Evolutionary conservation across 176 grass and related monocot genomes (phyloP).

Genomic region (Musa beccarii): DNA sequence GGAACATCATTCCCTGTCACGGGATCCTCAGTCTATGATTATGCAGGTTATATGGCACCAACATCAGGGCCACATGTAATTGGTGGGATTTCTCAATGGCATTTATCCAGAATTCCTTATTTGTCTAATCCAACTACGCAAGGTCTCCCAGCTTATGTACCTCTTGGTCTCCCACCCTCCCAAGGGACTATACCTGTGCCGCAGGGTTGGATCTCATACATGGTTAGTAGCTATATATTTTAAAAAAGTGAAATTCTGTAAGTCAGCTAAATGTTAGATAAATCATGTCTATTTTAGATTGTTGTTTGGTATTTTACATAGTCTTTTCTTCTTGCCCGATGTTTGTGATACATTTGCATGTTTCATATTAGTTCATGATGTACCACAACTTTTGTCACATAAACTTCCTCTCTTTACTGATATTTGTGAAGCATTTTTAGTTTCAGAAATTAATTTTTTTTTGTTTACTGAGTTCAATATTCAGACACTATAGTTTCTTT

Average conservation of each 20-base stretch:
- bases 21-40: constrained; percentile 10
- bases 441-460: neutral
- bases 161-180: constrained; percentile 20
- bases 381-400: neutral
- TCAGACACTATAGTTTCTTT: neutral
- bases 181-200: constrained; percentile 14
- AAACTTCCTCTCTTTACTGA: neutral
- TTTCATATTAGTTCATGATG: neutral
- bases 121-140: constrained; percentile 2
- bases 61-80: constrained; percentile 9
- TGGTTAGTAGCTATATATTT: constrained; percentile 10
- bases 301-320: neutral
- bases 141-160: constrained; percentile 9
- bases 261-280: neutral
- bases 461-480: neutral
- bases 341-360: neutral
- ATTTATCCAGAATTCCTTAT: constrained; percentile 22
- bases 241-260: neutral
- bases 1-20: constrained; percentile 6
- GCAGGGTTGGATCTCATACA: constrained; percentile 19
- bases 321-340: neutral
- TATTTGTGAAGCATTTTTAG: neutral
- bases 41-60: constrained; percentile 4
- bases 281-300: neutral
- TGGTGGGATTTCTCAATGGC: constrained; percentile 9